Conservation (phyloP, 2,329 filamentous ascomycete species). For the Fusarium setosum region DNA sequence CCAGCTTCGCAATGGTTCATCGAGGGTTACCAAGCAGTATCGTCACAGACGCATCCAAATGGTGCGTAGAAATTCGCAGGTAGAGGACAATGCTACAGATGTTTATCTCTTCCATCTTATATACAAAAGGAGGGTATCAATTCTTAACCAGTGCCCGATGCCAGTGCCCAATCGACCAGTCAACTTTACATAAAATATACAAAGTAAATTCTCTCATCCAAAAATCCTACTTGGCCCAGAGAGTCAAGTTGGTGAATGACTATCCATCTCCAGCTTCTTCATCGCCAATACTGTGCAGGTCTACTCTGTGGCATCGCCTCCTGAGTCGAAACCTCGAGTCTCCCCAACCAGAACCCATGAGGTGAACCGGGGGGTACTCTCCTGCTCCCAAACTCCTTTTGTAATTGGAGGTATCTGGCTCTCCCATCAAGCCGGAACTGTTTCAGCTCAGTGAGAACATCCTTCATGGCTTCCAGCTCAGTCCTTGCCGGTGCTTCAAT, state of each 20-base stretch:
- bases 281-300: conserved; percentile 23
- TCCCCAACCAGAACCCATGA: conserved; percentile 53
- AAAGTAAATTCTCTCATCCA: no score
- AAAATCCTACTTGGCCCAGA: not conserved
- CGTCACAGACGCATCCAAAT: no score
- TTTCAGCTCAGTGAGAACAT: conserved; percentile 57
- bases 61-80: no score
- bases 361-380: conserved; percentile 31
- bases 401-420: conserved; percentile 39
- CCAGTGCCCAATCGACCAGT: no score
- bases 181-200: no score
- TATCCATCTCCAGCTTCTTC: not conserved
- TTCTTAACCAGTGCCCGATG: no score
- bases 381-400: conserved; percentile 5
- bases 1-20: no score
- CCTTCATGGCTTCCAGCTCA: conserved; percentile 53
- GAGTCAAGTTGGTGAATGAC: not conserved
- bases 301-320: conserved; percentile 3
- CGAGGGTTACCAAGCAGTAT: no score
- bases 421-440: conserved; percentile 50
- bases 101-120: no score
- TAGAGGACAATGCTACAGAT: no score
- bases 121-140: no score
- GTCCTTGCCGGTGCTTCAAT: conserved; percentile 43
- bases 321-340: conserved; percentile 29